Evolutionary conservation across 495 filamentous ascomycete species (phyloP), one percentile per base, ranked within the genome.

Genomic region (Friedmanniomyces simplex): DNA sequence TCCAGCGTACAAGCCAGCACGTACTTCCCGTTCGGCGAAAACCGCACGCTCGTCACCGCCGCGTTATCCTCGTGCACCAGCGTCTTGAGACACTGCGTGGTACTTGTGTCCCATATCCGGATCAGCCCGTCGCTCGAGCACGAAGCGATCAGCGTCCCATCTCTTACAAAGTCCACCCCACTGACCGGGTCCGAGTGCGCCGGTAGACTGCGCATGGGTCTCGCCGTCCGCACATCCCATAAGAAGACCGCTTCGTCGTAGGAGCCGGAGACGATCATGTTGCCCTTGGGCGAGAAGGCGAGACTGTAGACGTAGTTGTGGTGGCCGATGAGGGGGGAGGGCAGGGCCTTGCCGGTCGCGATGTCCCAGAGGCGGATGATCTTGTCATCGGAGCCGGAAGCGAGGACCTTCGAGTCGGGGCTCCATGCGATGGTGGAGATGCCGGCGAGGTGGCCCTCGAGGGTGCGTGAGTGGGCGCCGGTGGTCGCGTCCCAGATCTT

Each of bases 181-280:
- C 84, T 82, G 16, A 98, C 90, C 0, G 93, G 93, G 70, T 98
- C 93, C 26, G 87, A 91, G 64, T 98, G 93, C 12, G 93, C 93
- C 2, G 93, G 93, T 43, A 97, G 77, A 49, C 86, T 90, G 49
- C 88, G 80, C 89, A 98, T 91, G 47, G 88, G 73, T 25, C 81
- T 73, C 2, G 86, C 88, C 0, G 88, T 84, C 0, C 93, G 80
- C 2, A 97, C 86, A 71, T 97, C 93, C 93, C 93, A 98, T 24
- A 97, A 71, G 62, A 95, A 94, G 0, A 98, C 87, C 10, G 94
- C 93, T 75, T 98, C 93, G 64, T 97, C 93, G 71, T 95, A 97
- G 63, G 87, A 91, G 18, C 93, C 94, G 56, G 86, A 91, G 37
- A 86, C 93, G 18, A 98, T 80, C 64, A 96, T 95, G 65, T 96